phyloP scores from a whole-genome alignment of 306 rosid species.

The Lablab purpureus region DNA sequence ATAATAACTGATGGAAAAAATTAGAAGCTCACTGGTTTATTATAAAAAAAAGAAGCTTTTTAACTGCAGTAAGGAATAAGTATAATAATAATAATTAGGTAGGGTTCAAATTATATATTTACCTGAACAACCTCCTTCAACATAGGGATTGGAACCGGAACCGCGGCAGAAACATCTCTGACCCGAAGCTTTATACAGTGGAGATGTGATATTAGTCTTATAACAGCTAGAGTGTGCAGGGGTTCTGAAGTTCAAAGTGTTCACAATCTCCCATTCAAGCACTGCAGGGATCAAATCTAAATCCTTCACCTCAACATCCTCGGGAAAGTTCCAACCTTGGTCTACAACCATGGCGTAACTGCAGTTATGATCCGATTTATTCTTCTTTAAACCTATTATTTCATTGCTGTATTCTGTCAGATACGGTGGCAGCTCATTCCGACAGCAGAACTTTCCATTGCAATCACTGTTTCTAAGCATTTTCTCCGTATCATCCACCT shows the following conservation, averaged over 20 bases:
- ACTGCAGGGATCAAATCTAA: not conserved
- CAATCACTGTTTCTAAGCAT: not conserved
- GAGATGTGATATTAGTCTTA: not conserved
- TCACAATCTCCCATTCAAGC: conserved; percentile 26
- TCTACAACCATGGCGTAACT: not conserved
- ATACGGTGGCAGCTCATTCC: not conserved
- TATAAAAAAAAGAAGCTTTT: too few species aligned
- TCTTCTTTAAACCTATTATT: not conserved
- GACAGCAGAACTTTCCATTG: conserved; percentile 29
- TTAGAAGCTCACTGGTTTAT: too few species aligned
- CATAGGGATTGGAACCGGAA: not conserved
- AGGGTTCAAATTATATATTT: too few species aligned
- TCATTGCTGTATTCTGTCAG: not conserved
- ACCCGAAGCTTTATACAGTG: not conserved
- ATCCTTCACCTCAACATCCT: not conserved
- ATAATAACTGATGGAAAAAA: too few species aligned
- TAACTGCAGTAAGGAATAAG: too few species aligned
- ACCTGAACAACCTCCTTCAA: not conserved
- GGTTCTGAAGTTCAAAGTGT: not conserved
- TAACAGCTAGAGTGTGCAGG: rapidly evolving
- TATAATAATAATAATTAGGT: too few species aligned
- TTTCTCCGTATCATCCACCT: too few species aligned
- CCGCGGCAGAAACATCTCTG: not conserved
- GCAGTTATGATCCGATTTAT: not conserved
- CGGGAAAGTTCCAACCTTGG: too few species aligned